These are phyloP conservation scores for Suillus spraguei DNA, from an alignment of 768 basidiomycete species.

Conservation along the genomic window DNA sequence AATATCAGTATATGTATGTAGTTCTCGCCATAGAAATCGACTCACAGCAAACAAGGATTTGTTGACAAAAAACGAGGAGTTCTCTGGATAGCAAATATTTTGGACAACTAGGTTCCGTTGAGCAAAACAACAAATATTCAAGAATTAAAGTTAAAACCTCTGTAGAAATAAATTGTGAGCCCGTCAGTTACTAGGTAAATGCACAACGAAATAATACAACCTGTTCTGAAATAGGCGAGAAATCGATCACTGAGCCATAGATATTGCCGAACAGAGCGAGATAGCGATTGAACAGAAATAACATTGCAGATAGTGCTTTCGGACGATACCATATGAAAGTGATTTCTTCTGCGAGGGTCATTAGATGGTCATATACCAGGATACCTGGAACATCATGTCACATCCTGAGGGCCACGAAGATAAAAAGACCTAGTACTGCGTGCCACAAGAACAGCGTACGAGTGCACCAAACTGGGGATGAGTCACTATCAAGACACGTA, in stretches of 20 bases:
- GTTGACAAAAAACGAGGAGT: constrained; percentile 42
- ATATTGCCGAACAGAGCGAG: constrained; percentile 44
- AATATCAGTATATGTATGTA: not conserved
- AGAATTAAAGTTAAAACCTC: constrained; percentile 6
- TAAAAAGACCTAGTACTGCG: constrained; percentile 4
- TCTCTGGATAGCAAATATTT: constrained; percentile 43
- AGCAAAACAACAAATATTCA: not conserved
- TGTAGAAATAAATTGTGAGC: not conserved
- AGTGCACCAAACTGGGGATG: constrained; percentile 4
- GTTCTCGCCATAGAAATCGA: constrained; percentile 3
- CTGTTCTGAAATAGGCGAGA: constrained; percentile 17
- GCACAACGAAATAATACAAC: not conserved
- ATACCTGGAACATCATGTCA: constrained; percentile 21
- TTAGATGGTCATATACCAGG: constrained; percentile 31
- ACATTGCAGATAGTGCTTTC: constrained; percentile 39
- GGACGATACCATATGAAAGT: constrained; percentile 47
- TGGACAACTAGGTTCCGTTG: constrained; percentile 37
- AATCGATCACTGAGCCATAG: constrained; percentile 32
- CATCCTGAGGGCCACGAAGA: not conserved
- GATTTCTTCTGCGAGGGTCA: constrained; percentile 40
- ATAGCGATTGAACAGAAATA: constrained; percentile 56
- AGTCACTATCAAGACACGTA: not conserved
- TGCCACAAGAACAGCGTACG: constrained; percentile 5
- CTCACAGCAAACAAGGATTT: constrained; percentile 51
- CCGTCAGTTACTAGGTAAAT: not conserved